Percentiles rank a stretch among this genome's conserved stretches.
phyloP scores from a whole-genome alignment of 139 green algal species.

The Mesotaenium endlicherianum region DNA sequence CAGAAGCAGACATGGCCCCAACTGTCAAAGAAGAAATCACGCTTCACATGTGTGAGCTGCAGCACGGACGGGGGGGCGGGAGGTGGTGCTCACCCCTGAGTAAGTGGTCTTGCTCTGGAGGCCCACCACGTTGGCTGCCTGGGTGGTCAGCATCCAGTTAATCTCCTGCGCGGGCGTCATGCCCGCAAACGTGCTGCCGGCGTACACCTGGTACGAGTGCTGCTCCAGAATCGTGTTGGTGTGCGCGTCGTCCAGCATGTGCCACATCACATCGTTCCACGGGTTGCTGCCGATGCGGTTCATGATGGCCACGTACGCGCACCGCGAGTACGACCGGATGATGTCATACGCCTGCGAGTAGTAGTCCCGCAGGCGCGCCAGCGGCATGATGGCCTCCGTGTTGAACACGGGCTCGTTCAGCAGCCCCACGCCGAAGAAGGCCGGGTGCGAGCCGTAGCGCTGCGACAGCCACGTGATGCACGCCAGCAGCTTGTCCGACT shows the following conservation, averaged over 20 bases:
- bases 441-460: slow-evolving; percentile 11
- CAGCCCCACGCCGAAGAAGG: slow-evolving; percentile 7
- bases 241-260: slow-evolving; percentile 6
- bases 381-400: not conserved
- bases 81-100: too few species aligned
- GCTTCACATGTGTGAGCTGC: too few species aligned
- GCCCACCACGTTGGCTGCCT: not conserved
- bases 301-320: slow-evolving; percentile 16
- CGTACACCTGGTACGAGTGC: slow-evolving; percentile 11
- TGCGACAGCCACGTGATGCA: not conserved
- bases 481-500: not conserved
- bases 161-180: slow-evolving; percentile 2
- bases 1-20: too few species aligned
- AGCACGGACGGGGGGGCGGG: too few species aligned
- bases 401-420: slow-evolving; percentile 3
- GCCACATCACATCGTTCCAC: not conserved
- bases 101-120: too few species aligned
- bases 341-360: slow-evolving; percentile 6
- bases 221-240: slow-evolving; percentile 16
- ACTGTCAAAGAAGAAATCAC: too few species aligned
- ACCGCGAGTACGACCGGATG: slow-evolving; percentile 3
- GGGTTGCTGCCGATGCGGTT: slow-evolving; percentile 3
- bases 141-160: not conserved
- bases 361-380: not conserved
- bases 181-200: not conserved